phyloP scores from a whole-genome alignment of 1,139 yeast species.

The Saccharomyces pastorianus region DNA sequence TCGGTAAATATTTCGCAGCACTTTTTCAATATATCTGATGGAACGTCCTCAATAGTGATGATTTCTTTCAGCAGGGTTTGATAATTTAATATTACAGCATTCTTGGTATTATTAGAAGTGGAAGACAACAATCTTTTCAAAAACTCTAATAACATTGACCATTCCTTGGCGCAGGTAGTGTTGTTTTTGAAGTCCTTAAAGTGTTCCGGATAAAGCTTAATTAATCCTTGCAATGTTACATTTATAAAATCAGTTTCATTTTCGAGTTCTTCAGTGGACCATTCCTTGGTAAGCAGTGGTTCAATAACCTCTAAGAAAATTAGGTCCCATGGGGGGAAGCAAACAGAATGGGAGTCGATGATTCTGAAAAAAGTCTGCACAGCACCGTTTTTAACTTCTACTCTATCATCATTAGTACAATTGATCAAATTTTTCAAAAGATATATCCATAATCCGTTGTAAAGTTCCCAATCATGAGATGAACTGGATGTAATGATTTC shows the following conservation, averaged over 20 bases:
- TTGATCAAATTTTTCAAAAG: slow-evolving; percentile 53
- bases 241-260: slow-evolving; percentile 23
- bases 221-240: slow-evolving; percentile 31
- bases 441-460: slow-evolving; percentile 51
- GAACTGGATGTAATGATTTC: slow-evolving; percentile 12
- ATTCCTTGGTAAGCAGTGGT: slow-evolving; percentile 32
- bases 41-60: slow-evolving; percentile 35
- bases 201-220: slow-evolving; percentile 28
- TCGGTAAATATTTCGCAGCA: slow-evolving; percentile 59
- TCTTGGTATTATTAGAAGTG: slow-evolving; percentile 32
- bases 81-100: slow-evolving; percentile 47
- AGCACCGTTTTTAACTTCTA: slow-evolving; percentile 83
- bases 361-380: slow-evolving; percentile 81
- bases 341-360: slow-evolving; percentile 65
- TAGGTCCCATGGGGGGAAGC: slow-evolving; percentile 49
- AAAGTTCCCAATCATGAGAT: slow-evolving; percentile 11
- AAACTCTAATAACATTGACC: slow-evolving; percentile 21
- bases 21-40: slow-evolving; percentile 35
- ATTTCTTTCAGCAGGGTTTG: slow-evolving; percentile 42
- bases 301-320: slow-evolving; percentile 46
- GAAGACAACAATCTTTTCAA: slow-evolving; percentile 34
- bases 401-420: slow-evolving; percentile 55
- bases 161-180: slow-evolving; percentile 13
- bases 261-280: slow-evolving; percentile 18
- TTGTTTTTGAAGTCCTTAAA: slow-evolving; percentile 16